Conservation (phyloP, 179 eudicot genomes). For the Silene noctiflora region DNA sequence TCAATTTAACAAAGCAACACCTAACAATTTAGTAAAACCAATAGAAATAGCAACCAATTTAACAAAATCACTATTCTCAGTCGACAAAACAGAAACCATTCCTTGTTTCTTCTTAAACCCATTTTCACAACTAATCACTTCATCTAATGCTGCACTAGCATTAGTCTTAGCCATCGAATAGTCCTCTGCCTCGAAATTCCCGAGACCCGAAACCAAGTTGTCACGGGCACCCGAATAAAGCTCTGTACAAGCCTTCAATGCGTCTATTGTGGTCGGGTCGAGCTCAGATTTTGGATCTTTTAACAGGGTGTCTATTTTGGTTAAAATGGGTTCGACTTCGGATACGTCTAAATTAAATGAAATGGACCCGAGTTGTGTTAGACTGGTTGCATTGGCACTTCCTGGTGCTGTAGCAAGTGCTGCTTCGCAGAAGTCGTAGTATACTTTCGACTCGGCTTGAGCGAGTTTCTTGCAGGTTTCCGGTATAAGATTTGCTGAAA, state of each 20-base stretch:
- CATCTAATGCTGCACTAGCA: conserved; percentile 4
- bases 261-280: not conserved
- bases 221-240: conserved; percentile 16
- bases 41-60: conserved; percentile 22
- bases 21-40: conserved; percentile 20
- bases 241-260: conserved; percentile 1
- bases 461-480: conserved; percentile 12
- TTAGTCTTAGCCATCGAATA: conserved; percentile 5
- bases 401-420: conserved; percentile 17
- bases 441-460: not conserved
- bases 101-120: conserved; percentile 3
- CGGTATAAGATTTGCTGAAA: not conserved
- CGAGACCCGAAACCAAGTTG: conserved; percentile 8
- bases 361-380: conserved; percentile 17
- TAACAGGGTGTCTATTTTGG: conserved; percentile 1
- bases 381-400: not conserved
- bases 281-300: not conserved
- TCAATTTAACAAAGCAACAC: not conserved
- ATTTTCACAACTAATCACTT: conserved; percentile 11
- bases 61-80: conserved; percentile 19
- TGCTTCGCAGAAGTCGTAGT: conserved; percentile 16
- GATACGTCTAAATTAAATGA: conserved; percentile 13
- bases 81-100: conserved; percentile 12
- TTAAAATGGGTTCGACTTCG: conserved; percentile 8
- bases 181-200: not conserved